phyloP scores from a whole-genome alignment of 495 filamentous ascomycete species.

The Massariosphaeria phaeospora region DNA sequence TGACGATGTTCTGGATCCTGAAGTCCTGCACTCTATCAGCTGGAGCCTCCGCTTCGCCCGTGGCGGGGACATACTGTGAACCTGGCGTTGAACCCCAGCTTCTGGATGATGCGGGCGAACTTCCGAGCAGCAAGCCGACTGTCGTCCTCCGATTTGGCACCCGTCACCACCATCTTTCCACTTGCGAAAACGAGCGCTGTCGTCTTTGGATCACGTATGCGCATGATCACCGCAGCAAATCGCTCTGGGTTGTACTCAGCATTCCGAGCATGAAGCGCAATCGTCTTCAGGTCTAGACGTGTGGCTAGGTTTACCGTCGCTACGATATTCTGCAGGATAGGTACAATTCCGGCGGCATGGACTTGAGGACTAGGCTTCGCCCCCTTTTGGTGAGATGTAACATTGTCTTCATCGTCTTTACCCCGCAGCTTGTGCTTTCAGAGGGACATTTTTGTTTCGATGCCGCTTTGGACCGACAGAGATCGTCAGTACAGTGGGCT shows the following conservation, averaged over 20 bases:
- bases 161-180: constrained; percentile 99
- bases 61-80: constrained; percentile 99
- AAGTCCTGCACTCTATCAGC: no score
- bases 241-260: constrained; percentile 99
- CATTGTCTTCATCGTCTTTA: no score
- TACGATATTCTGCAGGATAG: constrained; percentile 99
- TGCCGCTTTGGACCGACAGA: no score
- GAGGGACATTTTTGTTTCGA: no score
- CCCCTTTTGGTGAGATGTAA: no score
- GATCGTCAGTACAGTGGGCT: no score
- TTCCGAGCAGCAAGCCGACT: constrained; percentile 95
- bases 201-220: constrained; percentile 98
- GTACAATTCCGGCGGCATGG: no score
- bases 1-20: constrained; percentile 99
- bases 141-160: constrained; percentile 97
- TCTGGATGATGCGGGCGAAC: constrained; percentile 99
- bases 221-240: constrained; percentile 99
- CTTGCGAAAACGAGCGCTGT: constrained; percentile 96
- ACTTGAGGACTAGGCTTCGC: no score
- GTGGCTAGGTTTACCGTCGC: constrained; percentile 98
- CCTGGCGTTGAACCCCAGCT: constrained; percentile 98
- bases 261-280: constrained; percentile 95
- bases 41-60: no score
- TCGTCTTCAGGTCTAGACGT: constrained; percentile 97
- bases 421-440: no score